Base-by-base conservation (phyloP, 352 stramenopile species). In the Elongisporangium prolatum region DNA sequence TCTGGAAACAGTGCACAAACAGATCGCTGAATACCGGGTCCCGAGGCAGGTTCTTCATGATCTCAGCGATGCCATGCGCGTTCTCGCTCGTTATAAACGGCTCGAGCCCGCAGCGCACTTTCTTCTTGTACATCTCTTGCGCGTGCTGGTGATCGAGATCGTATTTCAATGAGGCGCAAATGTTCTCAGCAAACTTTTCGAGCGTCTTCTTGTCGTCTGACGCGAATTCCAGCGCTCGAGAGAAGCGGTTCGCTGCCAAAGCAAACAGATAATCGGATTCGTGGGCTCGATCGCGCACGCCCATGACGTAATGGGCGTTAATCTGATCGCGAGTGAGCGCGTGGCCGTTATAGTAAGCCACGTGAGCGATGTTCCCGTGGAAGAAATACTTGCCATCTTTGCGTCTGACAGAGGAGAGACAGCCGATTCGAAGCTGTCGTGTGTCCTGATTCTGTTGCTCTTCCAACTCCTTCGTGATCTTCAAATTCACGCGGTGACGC, bases 371-470 rank as follows among this genome's bases (percentile, higher is more conserved):
- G 13, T 64, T 60, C 3, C 90, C 90, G 17, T 89, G 72, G 61
- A 97, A 97, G 64, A 91, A 97, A 54, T 91, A 77, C 38, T 93
- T 95, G 13, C 84, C 84, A 48, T 95, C 80, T 25, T 64, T 71
- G 4, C 77, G 78, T 8, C 73, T 70, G 7, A 74, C 70, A 1
- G 77, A 83, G 8, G 79, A 91, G 17, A 90, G 55, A 25, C 78
- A 90, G 0, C 88, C 90, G 20, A 97, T 89, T 6, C 86, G 75
- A 5, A 94, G 65, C 52, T 88, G 72, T 0, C 80, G 75, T 7
- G 60, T 56, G 24, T 86, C 72, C 50, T 88, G 69, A 20, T 79
- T 73, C 1, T 64, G 67, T 20, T 90, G 83, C 8, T 93, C 75
- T 7, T 80, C 68, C 0, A 91, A 61, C 44, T 96, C 83, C 21